Percentiles rank a stretch among this genome's conserved stretches.
Evolutionary conservation across 805 yeast genomes (phyloP).

Genomic region (Schwanniomyces sp.): DNA sequence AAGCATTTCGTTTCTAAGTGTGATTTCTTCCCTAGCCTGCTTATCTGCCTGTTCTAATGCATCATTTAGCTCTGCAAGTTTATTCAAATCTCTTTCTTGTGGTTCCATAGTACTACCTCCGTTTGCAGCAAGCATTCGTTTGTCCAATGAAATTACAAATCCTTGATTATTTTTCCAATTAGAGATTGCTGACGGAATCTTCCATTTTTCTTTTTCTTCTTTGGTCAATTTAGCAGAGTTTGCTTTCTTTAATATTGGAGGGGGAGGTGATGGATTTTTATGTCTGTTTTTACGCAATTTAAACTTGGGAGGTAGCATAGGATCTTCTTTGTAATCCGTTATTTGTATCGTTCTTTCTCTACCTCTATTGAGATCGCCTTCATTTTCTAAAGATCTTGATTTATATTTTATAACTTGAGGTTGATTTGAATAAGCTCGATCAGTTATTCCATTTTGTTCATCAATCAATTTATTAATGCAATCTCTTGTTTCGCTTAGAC

Average conservation of each 20-base stretch:
- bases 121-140: slow-evolving; percentile 59
- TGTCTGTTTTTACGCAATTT: slow-evolving; percentile 72
- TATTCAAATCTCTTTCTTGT: slow-evolving; percentile 34
- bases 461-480: slow-evolving; percentile 46
- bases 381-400: slow-evolving; percentile 13
- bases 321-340: slow-evolving; percentile 71
- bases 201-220: slow-evolving; percentile 79
- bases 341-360: slow-evolving; percentile 56
- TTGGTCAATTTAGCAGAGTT: slow-evolving; percentile 54
- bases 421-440: slow-evolving; percentile 20
- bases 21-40: slow-evolving; percentile 26
- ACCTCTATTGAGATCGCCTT: slow-evolving; percentile 13
- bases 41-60: slow-evolving; percentile 70
- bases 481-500: slow-evolving; percentile 55
- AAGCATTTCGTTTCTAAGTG: slow-evolving; percentile 24
- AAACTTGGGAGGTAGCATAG: slow-evolving; percentile 80
- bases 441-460: slow-evolving; percentile 21
- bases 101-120: slow-evolving; percentile 19
- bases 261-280: slow-evolving; percentile 54
- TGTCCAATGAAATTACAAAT: slow-evolving; percentile 76
- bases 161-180: slow-evolving; percentile 97
- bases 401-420: slow-evolving; percentile 27
- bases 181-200: slow-evolving; percentile 86
- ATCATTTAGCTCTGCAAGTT: slow-evolving; percentile 60
- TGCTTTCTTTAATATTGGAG: slow-evolving; percentile 55